Evolutionary conservation across 257 asterid species (phyloP).

Genomic region (Solanum tarijense): DNA sequence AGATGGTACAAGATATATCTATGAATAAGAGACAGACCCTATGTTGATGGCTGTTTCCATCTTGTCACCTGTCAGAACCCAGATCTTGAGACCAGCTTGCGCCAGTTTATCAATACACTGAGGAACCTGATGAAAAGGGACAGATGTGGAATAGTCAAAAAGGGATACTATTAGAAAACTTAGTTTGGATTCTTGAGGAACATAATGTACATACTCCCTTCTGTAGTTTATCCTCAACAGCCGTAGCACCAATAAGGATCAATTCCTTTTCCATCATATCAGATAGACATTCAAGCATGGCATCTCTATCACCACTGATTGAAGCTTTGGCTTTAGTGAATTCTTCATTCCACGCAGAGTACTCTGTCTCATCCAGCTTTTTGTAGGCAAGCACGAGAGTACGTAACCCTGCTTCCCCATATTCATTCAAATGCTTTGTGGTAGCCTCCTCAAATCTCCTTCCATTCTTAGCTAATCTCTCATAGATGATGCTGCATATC

Average conservation of each 20-base stretch:
- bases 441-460: slow-evolving; percentile 62
- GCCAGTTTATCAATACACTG: slow-evolving; percentile 98
- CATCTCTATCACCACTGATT: slow-evolving; percentile 72
- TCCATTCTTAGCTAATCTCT: slow-evolving; percentile 73
- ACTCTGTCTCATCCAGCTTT: slow-evolving; percentile 70
- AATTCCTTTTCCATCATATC: slow-evolving; percentile 86
- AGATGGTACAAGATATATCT: not conserved
- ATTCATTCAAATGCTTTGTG: slow-evolving; percentile 74
- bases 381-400: slow-evolving; percentile 92
- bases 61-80: slow-evolving; percentile 99
- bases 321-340: slow-evolving; percentile 72
- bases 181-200: not conserved
- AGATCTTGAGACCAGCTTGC: slow-evolving; percentile 93
- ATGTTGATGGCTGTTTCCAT: slow-evolving; percentile 99
- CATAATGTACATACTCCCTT: slow-evolving; percentile 57
- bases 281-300: slow-evolving; percentile 68
- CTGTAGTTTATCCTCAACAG: slow-evolving; percentile 98
- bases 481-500: slow-evolving; percentile 77
- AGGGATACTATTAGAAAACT: not conserved
- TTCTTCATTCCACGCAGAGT: slow-evolving; percentile 82
- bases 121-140: slow-evolving; percentile 61
- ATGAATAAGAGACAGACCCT: slow-evolving; percentile 56
- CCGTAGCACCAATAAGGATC: slow-evolving; percentile 96
- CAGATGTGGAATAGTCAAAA: not conserved
- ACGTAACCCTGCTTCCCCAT: slow-evolving; percentile 92